Evolutionary conservation across 805 yeast species (phyloP), one percentile per base, ranked within the genome.

Genomic region (Barnettozyma sucrosica): DNA sequence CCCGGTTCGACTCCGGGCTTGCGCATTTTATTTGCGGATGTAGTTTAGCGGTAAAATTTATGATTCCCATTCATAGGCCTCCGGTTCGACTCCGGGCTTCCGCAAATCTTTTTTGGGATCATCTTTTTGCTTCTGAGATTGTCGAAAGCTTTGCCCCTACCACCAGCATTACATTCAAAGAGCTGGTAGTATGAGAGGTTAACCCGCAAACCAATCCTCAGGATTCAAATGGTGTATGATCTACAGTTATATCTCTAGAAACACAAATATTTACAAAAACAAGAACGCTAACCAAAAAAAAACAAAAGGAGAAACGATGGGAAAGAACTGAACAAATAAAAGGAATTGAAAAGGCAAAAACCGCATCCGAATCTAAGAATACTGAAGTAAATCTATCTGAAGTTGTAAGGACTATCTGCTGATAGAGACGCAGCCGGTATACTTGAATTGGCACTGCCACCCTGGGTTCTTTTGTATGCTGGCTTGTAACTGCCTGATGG

Each of bases 1-100:
- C 77, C 76, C 75, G 77, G 77, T 72, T 72, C 77, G 77, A 72
- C 72, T 72, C 77, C 77, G 76, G 76, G 77, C 75, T 70, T 67
- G 72, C 77, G 76, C 76, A 72, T 60, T 53, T 51, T 49, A 4
- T 7, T 24, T 19, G 50, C 50, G 47, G 47, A 47, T 39, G 50
- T 47, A 40, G 50, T 47, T 43, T 47, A 47, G 47, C 50, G 50
- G 50, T 47, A 43, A 47, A 43, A 47, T 47, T 47, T 43, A 47
- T 47, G 50, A 43, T 47, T 47, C 50, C 50, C 50, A 47, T 47
- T 43, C 50, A 43, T 47, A 43, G 43, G 50, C 47, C 47, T 44
- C 50, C 50, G 50, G 50, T 47, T 47, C 50, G 50, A 47, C 50
- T 47, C 50, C 50, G 50, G 50, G 50, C 50, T 43, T 47, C 47